Percentiles rank a stretch among this genome's conserved stretches.
Conservation (phyloP, 2,329 filamentous ascomycete species). For the Knufia petricola region DNA sequence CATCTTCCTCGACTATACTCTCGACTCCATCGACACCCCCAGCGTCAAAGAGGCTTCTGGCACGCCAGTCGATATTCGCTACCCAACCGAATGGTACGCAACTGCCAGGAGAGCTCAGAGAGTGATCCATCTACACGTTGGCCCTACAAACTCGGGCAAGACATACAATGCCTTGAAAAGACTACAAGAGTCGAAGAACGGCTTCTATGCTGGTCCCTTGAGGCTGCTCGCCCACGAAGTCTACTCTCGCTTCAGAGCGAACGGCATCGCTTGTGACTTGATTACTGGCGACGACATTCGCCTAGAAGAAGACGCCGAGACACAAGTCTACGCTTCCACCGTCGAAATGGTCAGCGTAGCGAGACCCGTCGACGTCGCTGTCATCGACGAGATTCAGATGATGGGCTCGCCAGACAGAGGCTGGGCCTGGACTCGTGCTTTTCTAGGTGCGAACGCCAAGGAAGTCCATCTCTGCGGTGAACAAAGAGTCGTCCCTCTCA, state of each 20-base stretch:
- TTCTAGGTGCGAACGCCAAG: slow-evolving; percentile 75
- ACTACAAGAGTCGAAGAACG: slow-evolving; percentile 63
- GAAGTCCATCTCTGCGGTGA: slow-evolving; percentile 94
- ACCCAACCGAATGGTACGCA: slow-evolving; percentile 86
- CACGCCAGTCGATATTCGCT: slow-evolving; percentile 46
- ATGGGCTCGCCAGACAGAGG: slow-evolving; percentile 70
- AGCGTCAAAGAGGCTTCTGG: slow-evolving; percentile 1
- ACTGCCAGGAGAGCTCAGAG: slow-evolving; percentile 69
- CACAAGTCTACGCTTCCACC: slow-evolving; percentile 66
- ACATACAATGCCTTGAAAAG: slow-evolving; percentile 88
- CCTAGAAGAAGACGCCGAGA: slow-evolving; percentile 48
- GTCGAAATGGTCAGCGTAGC: slow-evolving; percentile 74
- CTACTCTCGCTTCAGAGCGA: slow-evolving; percentile 74
- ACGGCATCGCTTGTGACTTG: slow-evolving; percentile 66
- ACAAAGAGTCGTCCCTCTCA: slow-evolving; percentile 66
- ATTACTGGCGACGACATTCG: slow-evolving; percentile 87
- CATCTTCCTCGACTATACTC: slow-evolving; percentile 20
- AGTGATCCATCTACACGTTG: slow-evolving; percentile 84
- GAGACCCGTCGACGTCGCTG: slow-evolving; percentile 66
- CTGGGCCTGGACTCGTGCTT: slow-evolving; percentile 87
- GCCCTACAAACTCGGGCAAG: slow-evolving; percentile 96
- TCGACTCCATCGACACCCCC: slow-evolving; percentile 10
- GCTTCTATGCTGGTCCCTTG: slow-evolving; percentile 84
- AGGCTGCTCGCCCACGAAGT: slow-evolving; percentile 87
- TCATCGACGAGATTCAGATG: slow-evolving; percentile 99